Base-by-base conservation (phyloP, 805 yeast species). In the Candida silvatica region DNA sequence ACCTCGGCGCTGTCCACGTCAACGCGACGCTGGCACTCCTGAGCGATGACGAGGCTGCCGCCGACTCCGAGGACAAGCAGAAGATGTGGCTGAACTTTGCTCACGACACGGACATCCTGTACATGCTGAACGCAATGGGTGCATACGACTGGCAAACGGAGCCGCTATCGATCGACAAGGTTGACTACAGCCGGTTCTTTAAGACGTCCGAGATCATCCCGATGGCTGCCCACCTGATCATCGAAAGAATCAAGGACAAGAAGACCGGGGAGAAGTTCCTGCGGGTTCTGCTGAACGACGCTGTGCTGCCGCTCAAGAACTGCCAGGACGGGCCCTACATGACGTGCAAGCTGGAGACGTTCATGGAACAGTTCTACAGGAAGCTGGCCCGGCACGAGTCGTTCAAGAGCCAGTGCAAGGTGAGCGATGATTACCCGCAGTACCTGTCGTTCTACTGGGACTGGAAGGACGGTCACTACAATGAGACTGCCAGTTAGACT, bases 71-170 rank as follows among this genome's bases (percentile, higher is more conserved):
- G n/a, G 23, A 35, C 8, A 31, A 38, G 5, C 45, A 47, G 29
- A 41, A 71, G 54, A 62, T 81, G 32, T 78, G 79, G 65, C 63
- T 81, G 44, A 80, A 37, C 27, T 19, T 39, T 7, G 77, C 44
- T 12, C 94, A 85, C 49, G 94, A 85, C 52, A 70, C 80, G 25
- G 80, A 79, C 42, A 56, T 83, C 28, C 62, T 75, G 42, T 62
- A 77, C 28, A 75, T 68, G 45, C 59, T 78, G 46, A 62, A 83
- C 20, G 82, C 90, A 2, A 56, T 82, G 32, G 87, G 85, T 6
- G 52, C 81, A 42, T 41, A 67, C 38, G 60, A 63, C 42, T 62
- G 70, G 15, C 55, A 48, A 23, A 37, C 46, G 3, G 60, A 63
- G 27, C 66, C 77, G 3, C 51, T 67, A 5, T 37, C 40, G 14